Base-by-base conservation (phyloP, 768 basidiomycete genomes). In the Rhodosporidiobolus odoratus region DNA sequence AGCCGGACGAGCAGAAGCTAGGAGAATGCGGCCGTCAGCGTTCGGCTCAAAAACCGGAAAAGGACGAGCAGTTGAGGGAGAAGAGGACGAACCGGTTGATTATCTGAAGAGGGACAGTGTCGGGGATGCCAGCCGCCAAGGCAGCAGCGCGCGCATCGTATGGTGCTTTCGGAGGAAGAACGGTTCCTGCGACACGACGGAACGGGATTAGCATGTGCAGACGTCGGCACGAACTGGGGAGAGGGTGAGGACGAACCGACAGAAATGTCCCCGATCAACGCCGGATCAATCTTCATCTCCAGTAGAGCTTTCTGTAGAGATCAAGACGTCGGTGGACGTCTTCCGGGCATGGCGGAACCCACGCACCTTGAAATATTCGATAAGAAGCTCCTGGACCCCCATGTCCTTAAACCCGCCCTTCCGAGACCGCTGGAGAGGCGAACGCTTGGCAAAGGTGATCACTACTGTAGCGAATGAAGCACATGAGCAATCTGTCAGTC, bases 381-480 rank as follows among this genome's bases (percentile, higher is more conserved):
- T 67, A 56, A 75, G 64, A 27, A 75, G 67, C 58, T 75, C 74
- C 35, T 75, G 67, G 27, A 65, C 58, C 21, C 43, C 53, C 75
- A 76, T 92, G 80, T 94, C 90, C 80, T 92, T 92, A 85, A 92
- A 93, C 21, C 88, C 90, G 64, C 92, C 92, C 77, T 92, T 93
- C 78, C 84, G 87, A 34, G 85, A 86, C 85, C 93, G 95, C 38
- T 92, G 93, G 61, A 94, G 83, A n/a, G 95, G 91, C 59, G 92
- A 90, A 69, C 95, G 87, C 54, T 89, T 84, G 25, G 94, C 92
- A 9, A 86, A 82, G 75, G 92, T 86, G 78, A 97, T 89, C 73
- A 98, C 95, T 21, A 97, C 88, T 74, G 65, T 25, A 37, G 32
- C 23, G 23, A 9, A 3, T 34, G 2, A 8, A 15, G 21, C 27